Evolutionary conservation across 2,329 filamentous ascomycete genomes (phyloP).

Genomic region (Phyllosticta citrichinensis): DNA sequence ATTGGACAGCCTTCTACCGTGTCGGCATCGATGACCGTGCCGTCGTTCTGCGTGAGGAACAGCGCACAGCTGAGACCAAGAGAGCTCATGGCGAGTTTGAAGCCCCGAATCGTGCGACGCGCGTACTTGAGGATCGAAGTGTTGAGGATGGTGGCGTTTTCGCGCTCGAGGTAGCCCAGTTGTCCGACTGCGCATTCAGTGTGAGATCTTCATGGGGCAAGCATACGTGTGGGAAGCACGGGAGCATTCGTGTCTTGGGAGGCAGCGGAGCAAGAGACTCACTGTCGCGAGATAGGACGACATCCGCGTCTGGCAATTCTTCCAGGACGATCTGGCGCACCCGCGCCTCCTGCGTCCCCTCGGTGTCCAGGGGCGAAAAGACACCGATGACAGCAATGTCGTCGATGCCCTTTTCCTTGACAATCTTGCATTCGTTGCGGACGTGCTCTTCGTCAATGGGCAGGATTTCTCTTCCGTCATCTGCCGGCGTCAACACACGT

Average conservation of each 20-base stretch:
- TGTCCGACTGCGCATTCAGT: conserved; percentile 29
- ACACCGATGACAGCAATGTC: conserved; percentile 36
- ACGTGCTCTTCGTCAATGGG: conserved; percentile 32
- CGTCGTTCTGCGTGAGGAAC: conserved; percentile 55
- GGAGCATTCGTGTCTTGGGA: conserved; percentile 18
- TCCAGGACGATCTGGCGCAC: conserved; percentile 28
- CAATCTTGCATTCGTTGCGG: conserved; percentile 21
- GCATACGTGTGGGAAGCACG: not conserved
- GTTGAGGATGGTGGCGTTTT: conserved; percentile 57
- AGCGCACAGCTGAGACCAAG: conserved; percentile 41
- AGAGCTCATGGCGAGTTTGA: conserved; percentile 42
- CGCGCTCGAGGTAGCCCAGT: conserved; percentile 46
- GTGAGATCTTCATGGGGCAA: conserved; percentile 34
- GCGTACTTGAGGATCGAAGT: conserved; percentile 51
- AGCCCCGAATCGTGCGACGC: conserved; percentile 45
- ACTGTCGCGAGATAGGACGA: not conserved
- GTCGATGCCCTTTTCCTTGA: conserved; percentile 29
- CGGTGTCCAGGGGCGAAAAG: conserved; percentile 38
- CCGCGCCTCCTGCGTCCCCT: conserved; percentile 32
- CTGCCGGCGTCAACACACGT: conserved; percentile 24
- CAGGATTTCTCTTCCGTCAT: conserved; percentile 39
- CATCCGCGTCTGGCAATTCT: not conserved
- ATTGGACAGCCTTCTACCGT: conserved; percentile 49
- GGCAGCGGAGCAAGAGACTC: conserved; percentile 7
- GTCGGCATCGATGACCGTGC: conserved; percentile 47